phyloP scores from a whole-genome alignment of 352 stramenopile genomes.

The Blastocystis sp. region DNA sequence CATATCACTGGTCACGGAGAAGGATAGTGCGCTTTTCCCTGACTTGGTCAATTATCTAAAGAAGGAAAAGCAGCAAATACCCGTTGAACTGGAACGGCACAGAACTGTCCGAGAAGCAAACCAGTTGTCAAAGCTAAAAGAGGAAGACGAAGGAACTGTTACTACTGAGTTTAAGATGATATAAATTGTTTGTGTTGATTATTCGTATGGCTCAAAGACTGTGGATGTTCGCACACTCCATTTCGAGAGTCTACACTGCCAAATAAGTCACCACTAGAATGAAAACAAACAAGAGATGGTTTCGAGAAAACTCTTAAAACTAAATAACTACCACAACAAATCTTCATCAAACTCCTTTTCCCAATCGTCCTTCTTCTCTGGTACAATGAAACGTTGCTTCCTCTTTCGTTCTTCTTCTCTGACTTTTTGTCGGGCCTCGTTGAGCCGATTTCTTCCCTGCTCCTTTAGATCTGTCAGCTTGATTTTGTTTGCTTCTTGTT shows the following conservation, averaged over 20 bases:
- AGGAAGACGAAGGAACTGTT: background rate
- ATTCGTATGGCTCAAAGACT: background rate
- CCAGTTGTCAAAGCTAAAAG: conserved; percentile 29
- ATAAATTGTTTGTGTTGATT: background rate
- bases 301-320: background rate
- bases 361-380: conserved; percentile 38
- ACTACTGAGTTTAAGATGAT: conserved; percentile 58
- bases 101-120: conserved; percentile 66
- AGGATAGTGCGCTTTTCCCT: conserved; percentile 91
- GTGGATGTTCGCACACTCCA: background rate
- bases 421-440: conserved; percentile 53
- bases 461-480: conserved; percentile 55
- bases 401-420: conserved; percentile 52
- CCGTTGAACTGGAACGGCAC: conserved; percentile 83
- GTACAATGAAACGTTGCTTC: conserved; percentile 47
- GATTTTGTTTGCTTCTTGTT: conserved; percentile 61
- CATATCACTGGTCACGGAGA: conserved; percentile 93
- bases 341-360: conserved; percentile 60
- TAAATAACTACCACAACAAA: conserved; percentile 47
- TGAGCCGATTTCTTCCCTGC: conserved; percentile 5
- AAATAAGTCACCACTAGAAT: background rate
- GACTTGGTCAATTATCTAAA: conserved; percentile 91
- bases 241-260: too few species aligned
- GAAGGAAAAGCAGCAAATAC: conserved; percentile 85
- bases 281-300: background rate